Conservation (phyloP, 768 basidiomycete species). For the Tricholoma sp. region DNA sequence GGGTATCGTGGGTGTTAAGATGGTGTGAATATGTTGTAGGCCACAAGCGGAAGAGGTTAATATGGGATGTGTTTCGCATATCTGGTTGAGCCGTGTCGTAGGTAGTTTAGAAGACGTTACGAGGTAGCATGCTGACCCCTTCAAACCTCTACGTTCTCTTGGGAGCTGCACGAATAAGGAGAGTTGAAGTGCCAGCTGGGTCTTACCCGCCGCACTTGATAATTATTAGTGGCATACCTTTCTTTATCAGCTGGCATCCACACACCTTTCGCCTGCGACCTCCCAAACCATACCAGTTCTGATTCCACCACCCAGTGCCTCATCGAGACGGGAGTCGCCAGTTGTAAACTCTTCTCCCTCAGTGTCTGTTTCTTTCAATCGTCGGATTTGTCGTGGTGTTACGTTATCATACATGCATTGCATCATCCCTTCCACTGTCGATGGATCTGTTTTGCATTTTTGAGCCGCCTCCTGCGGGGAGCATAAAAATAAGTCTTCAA, state of each 20-base stretch:
- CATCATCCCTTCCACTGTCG: conserved; percentile 48
- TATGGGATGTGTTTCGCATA: conserved; percentile 46
- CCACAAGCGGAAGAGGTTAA: conserved; percentile 38
- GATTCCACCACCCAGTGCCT: conserved; percentile 73
- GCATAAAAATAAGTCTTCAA: conserved; percentile 46
- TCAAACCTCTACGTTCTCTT: conserved; percentile 45
- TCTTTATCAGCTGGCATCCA: conserved; percentile 3
- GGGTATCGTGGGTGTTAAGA: conserved; percentile 49
- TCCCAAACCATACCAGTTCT: conserved; percentile 82
- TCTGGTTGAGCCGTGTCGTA: conserved; percentile 63
- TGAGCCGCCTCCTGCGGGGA: conserved; percentile 48
- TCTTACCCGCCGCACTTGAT: conserved; percentile 88
- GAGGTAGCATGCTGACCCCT: conserved; percentile 71
- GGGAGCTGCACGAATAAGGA: conserved; percentile 77
- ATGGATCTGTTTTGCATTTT: conserved; percentile 45
- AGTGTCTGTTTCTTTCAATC: conserved; percentile 34
- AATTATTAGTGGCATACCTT: background rate
- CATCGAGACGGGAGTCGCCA: conserved; percentile 69
- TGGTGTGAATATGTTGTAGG: conserved; percentile 58
- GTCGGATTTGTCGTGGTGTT: conserved; percentile 30
- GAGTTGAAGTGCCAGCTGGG: conserved; percentile 84
- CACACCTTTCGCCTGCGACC: conserved; percentile 82
- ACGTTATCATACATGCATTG: conserved; percentile 40
- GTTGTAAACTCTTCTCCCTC: conserved; percentile 51
- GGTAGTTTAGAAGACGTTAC: conserved; percentile 68